phyloP scores from a whole-genome alignment of 257 asterid genomes.

The Fraxinus excelsior region DNA sequence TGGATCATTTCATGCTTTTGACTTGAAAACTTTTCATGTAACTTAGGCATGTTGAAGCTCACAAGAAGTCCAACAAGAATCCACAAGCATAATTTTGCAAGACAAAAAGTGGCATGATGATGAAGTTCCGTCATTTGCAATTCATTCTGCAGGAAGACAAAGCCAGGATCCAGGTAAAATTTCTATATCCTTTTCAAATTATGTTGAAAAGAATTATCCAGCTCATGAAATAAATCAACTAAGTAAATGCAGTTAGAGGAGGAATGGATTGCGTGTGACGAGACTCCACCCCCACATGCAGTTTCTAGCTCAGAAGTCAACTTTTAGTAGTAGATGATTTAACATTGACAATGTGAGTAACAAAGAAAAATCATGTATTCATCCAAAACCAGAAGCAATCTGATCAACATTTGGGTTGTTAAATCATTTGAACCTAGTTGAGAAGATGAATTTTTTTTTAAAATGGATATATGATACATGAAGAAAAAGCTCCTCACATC shows the following conservation, averaged over 20 bases:
- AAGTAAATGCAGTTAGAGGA: neutral
- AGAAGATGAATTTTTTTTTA: neutral
- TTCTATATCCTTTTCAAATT: neutral
- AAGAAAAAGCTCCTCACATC: neutral
- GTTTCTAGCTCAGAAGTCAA: constrained; percentile 5
- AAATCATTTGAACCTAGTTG: neutral
- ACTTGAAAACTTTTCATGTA: constrained; percentile 35
- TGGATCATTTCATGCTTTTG: constrained; percentile 36
- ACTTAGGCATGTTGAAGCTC: constrained; percentile 37
- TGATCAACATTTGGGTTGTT: neutral
- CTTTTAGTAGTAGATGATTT: neutral
- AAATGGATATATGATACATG: neutral
- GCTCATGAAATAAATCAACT: neutral
- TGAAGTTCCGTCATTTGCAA: constrained; percentile 28
- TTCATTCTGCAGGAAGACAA: constrained; percentile 44
- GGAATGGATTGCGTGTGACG: neutral
- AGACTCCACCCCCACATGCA: neutral
- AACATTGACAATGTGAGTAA: neutral
- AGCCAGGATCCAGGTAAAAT: neutral
- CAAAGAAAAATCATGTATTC: neutral
- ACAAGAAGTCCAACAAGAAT: constrained; percentile 48
- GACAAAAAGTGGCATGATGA: constrained; percentile 27
- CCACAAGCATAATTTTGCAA: constrained; percentile 43
- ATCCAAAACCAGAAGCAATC: constrained; percentile 2
- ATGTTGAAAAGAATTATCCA: neutral